phyloP scores from a whole-genome alignment of 2,329 filamentous ascomycete species.

The Ophiostoma piceae region DNA sequence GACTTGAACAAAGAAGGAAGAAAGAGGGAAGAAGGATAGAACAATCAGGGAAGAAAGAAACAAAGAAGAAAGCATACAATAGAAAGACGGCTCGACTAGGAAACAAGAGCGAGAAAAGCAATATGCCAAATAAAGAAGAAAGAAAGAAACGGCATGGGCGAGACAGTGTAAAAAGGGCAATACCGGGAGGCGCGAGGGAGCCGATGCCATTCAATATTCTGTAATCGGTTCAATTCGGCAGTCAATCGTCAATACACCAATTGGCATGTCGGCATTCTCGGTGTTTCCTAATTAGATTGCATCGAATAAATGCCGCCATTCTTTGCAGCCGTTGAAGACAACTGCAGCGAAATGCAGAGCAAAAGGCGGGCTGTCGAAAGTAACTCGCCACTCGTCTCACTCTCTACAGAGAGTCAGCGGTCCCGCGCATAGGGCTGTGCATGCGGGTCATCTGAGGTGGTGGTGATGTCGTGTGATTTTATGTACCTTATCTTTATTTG shows the following conservation, averaged over 20 bases:
- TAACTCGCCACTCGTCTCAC: background rate
- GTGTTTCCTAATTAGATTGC: too few species aligned
- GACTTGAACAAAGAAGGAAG: too few species aligned
- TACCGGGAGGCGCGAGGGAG: background rate
- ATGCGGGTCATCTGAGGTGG: background rate
- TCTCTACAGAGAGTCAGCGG: background rate
- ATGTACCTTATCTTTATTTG: too few species aligned
- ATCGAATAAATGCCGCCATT: too few species aligned
- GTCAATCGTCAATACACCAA: too few species aligned
- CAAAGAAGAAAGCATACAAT: background rate
- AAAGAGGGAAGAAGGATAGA: background rate
- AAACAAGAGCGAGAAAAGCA: too few species aligned
- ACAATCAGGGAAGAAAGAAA: background rate
- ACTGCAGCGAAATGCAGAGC: background rate
- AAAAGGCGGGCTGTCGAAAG: background rate
- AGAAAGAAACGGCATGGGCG: background rate
- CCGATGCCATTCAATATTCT: too few species aligned
- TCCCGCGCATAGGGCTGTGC: slow-evolving; percentile 5
- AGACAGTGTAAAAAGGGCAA: background rate
- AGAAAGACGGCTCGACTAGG: too few species aligned
- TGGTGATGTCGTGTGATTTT: background rate
- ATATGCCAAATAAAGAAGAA: background rate
- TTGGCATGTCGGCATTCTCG: background rate
- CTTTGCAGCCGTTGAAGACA: background rate
- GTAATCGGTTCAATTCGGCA: too few species aligned